Evolutionary conservation across 1,139 yeast species (phyloP).

Genomic region (Hemisphaericaspora xylanilytica): DNA sequence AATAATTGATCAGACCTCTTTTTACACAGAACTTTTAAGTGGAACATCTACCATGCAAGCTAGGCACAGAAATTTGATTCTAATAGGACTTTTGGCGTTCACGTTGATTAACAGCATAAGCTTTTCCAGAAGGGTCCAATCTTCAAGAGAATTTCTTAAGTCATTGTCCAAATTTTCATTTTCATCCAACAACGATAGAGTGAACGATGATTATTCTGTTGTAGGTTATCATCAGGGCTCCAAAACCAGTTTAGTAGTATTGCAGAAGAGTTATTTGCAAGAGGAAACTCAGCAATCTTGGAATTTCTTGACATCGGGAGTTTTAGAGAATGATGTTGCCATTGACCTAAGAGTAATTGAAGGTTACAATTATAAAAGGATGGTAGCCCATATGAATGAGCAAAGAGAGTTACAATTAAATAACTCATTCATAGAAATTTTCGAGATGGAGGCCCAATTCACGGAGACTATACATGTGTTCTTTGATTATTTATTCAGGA

Average conservation of each 20-base stretch:
- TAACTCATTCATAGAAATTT: constrained; percentile 14
- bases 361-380: constrained; percentile 22
- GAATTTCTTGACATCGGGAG: constrained; percentile 11
- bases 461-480: constrained; percentile 17
- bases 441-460: constrained; percentile 20
- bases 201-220: constrained; percentile 12
- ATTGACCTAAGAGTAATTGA: constrained; percentile 17
- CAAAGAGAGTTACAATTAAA: constrained; percentile 10
- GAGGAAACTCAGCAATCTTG: constrained; percentile 15
- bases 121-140: not conserved
- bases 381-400: constrained; percentile 9
- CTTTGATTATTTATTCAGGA: constrained; percentile 18
- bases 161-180: constrained; percentile 1
- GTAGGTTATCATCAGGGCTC: constrained; percentile 19
- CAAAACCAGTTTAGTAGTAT: constrained; percentile 16
- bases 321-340: constrained; percentile 12
- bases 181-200: constrained; percentile 6
- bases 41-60: constrained; percentile 1
- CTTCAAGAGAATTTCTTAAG: not conserved
- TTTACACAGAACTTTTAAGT: too few species aligned
- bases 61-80: not conserved
- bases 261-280: constrained; percentile 15
- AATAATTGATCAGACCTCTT: too few species aligned
- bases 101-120: not conserved
- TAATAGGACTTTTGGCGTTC: not conserved